Conservation (phyloP, 148 eudicot species). For the Vaccinium myrtillus region DNA sequence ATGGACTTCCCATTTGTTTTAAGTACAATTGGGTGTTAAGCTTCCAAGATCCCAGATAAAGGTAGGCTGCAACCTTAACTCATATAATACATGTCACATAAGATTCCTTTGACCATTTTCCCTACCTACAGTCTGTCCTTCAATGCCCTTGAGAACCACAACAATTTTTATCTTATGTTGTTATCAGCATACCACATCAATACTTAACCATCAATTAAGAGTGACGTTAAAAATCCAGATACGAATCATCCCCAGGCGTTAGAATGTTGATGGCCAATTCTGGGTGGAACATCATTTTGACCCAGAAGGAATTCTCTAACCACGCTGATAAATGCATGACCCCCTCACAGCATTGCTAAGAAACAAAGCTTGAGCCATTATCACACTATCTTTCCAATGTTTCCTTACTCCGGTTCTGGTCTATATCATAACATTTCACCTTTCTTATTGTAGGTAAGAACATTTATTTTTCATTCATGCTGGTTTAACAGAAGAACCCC, state of each 20-base stretch:
- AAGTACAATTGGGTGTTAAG: not conserved
- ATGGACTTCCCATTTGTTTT: not conserved
- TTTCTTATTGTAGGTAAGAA: not conserved
- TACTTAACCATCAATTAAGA: not conserved
- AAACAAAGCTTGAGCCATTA: not conserved
- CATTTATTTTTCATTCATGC: not conserved
- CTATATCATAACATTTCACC: not conserved
- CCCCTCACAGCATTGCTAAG: not conserved
- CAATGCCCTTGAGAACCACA: constrained; percentile 2
- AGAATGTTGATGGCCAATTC: not conserved
- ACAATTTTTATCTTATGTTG: not conserved
- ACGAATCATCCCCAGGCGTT: not conserved
- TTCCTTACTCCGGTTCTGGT: not conserved
- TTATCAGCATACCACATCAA: not conserved
- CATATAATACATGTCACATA: not conserved
- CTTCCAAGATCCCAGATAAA: not conserved
- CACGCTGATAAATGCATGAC: not conserved
- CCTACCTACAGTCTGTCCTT: not conserved
- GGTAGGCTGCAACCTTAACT: constrained; percentile 2
- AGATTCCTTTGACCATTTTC: constrained; percentile 11
- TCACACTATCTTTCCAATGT: not conserved
- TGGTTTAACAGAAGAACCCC: not conserved
- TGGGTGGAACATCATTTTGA: not conserved
- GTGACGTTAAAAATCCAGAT: not conserved
- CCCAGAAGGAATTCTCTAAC: not conserved